Evolutionary conservation across 2,329 filamentous ascomycete species (phyloP).

Genomic region (Talaromyces sp.): DNA sequence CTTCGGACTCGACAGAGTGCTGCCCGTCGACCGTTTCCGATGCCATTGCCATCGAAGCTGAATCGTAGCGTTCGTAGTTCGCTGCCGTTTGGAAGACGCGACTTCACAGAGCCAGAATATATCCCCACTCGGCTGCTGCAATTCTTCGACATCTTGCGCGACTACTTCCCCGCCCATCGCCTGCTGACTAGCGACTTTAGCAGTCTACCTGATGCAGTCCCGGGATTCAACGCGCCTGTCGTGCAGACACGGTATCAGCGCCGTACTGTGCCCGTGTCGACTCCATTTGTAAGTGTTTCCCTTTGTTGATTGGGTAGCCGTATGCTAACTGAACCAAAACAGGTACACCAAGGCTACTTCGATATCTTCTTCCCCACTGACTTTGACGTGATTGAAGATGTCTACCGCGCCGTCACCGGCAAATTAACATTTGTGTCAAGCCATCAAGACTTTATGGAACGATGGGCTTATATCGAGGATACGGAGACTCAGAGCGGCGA

Average conservation of each 20-base stretch:
- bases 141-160: slow-evolving; percentile 87
- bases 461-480: slow-evolving; percentile 87
- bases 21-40: slow-evolving; percentile 38
- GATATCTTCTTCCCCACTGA: slow-evolving; percentile 98
- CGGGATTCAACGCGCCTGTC: slow-evolving; percentile 85
- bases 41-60: slow-evolving; percentile 43
- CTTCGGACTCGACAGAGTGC: slow-evolving; percentile 79
- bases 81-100: slow-evolving; percentile 63
- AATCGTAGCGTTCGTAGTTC: slow-evolving; percentile 59
- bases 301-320: not conserved
- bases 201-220: slow-evolving; percentile 73
- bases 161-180: slow-evolving; percentile 84
- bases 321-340: not conserved
- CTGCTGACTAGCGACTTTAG: slow-evolving; percentile 90
- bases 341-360: slow-evolving; percentile 98
- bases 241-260: slow-evolving; percentile 92
- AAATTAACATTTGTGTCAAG: slow-evolving; percentile 80
- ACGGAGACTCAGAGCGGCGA: slow-evolving; percentile 86
- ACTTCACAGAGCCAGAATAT: slow-evolving; percentile 81
- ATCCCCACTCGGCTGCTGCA: slow-evolving; percentile 93
- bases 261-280: slow-evolving; percentile 81
- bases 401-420: slow-evolving; percentile 90
- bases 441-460: slow-evolving; percentile 84
- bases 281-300: slow-evolving; percentile 70
- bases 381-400: slow-evolving; percentile 82